These are phyloP conservation scores for Tulasnella sp. DNA, from an alignment of 768 basidiomycete genomes.

Conservation along the genomic window DNA sequence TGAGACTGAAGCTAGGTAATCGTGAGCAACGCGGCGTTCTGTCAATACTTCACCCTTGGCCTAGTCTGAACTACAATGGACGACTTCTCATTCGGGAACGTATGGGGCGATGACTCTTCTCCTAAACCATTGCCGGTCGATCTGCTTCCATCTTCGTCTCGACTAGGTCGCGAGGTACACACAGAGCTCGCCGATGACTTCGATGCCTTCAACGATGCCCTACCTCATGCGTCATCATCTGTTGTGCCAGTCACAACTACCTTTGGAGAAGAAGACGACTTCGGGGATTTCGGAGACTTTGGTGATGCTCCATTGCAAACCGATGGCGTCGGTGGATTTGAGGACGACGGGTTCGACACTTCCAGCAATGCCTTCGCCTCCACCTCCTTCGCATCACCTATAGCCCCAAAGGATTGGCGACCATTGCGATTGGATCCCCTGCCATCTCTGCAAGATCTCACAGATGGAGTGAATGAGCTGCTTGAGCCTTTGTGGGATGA, in stretches of 20 bases:
- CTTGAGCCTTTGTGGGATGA: slow-evolving; percentile 54
- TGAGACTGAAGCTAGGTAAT: not conserved
- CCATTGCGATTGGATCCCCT: slow-evolving; percentile 54
- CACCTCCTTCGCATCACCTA: slow-evolving; percentile 8
- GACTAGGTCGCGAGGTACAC: not conserved
- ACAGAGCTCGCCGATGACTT: slow-evolving; percentile 36
- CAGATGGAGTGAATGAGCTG: slow-evolving; percentile 51
- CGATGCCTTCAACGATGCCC: slow-evolving; percentile 54
- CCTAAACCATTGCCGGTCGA: slow-evolving; percentile 3
- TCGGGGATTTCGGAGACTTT: slow-evolving; percentile 58
- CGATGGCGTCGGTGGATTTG: not conserved
- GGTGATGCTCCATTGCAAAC: slow-evolving; percentile 39
- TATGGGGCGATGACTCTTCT: slow-evolving; percentile 18
- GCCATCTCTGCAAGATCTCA: slow-evolving; percentile 45
- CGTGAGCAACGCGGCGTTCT: too few relatives aligned
- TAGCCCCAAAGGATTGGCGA: slow-evolving; percentile 36
- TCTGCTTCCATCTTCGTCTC: not conserved
- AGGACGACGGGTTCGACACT: slow-evolving; percentile 5
- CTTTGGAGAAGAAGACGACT: slow-evolving; percentile 36
- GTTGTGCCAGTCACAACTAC: not conserved
- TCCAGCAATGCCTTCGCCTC: not conserved
- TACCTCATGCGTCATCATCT: not conserved
- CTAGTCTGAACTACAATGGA: not conserved
- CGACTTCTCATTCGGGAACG: slow-evolving; percentile 17
- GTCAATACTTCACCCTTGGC: too few relatives aligned